Evolutionary conservation across 2,329 filamentous ascomycete genomes (phyloP).

Genomic region (Fusarium zealandicum): DNA sequence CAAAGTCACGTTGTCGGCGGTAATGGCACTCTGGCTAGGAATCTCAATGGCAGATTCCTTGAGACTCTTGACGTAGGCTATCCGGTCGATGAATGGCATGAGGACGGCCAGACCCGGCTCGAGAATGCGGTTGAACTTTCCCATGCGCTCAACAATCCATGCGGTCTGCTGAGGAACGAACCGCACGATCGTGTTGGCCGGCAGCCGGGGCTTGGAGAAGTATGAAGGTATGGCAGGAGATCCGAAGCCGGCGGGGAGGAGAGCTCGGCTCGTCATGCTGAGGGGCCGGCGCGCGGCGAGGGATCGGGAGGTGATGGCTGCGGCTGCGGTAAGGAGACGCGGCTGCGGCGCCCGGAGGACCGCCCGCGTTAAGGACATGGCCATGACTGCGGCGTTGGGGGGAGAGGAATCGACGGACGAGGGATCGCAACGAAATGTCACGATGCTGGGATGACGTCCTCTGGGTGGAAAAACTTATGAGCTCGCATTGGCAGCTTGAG

Average conservation of each 20-base stretch:
- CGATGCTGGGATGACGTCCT: slow-evolving; percentile 37
- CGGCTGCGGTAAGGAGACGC: slow-evolving; percentile 32
- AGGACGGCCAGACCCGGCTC: slow-evolving; percentile 90
- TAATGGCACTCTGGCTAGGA: slow-evolving; percentile 96
- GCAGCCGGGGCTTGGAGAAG: slow-evolving; percentile 77
- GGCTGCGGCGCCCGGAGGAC: slow-evolving; percentile 39
- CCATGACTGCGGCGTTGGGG: slow-evolving; percentile 35
- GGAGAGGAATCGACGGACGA: slow-evolving; percentile 6
- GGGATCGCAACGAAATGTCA: slow-evolving; percentile 20
- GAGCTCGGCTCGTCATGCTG: slow-evolving; percentile 43
- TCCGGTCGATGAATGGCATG: slow-evolving; percentile 89
- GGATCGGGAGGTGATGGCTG: slow-evolving; percentile 23
- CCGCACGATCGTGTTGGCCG: slow-evolving; percentile 91
- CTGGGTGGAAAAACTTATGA: slow-evolving; percentile 33
- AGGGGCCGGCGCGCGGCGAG: slow-evolving; percentile 41
- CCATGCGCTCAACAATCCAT: slow-evolving; percentile 99
- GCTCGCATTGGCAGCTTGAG: slow-evolving; percentile 19
- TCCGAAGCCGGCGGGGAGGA: slow-evolving; percentile 46
- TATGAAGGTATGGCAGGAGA: slow-evolving; percentile 67
- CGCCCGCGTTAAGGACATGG: slow-evolving; percentile 43
- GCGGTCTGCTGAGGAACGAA: slow-evolving; percentile 99
- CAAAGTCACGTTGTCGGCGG: slow-evolving; percentile 96
- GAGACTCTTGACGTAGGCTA: slow-evolving; percentile 96
- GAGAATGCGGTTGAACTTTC: slow-evolving; percentile 92
- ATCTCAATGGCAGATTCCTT: slow-evolving; percentile 98